A percentile compares a stretch with the other conserved stretches of the same genome.
phyloP scores from a whole-genome alignment of 148 eudicot genomes.

The Gaultheria prostrata region DNA sequence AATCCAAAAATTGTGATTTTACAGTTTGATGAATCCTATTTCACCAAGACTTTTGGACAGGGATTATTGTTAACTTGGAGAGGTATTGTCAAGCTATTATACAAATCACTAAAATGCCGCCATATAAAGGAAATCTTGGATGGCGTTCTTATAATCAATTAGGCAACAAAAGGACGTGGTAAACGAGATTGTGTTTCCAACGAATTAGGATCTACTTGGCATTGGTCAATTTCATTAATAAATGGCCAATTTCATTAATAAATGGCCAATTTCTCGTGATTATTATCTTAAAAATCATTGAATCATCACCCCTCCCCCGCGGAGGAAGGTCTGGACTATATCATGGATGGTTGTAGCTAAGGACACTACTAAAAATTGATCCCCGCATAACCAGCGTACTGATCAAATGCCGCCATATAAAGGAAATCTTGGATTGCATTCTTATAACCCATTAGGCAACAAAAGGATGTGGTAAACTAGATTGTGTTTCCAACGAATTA shows the following conservation, averaged over 20 bases:
- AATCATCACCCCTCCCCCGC: not conserved
- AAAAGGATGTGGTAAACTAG: not conserved
- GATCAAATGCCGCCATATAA: not conserved
- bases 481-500: not conserved
- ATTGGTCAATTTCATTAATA: too few species aligned
- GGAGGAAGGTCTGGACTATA: not conserved
- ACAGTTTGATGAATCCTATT: not conserved
- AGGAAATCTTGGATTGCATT: not conserved
- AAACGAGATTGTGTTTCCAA: not conserved
- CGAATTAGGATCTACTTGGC: not conserved
- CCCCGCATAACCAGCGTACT: not conserved
- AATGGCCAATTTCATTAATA: not conserved
- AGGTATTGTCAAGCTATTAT: not conserved
- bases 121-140: not conserved
- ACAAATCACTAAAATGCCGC: not conserved
- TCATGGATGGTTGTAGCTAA: slow-evolving; percentile 4
- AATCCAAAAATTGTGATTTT: not conserved
- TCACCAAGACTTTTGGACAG: not conserved
- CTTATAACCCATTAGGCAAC: not conserved
- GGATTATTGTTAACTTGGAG: not conserved
- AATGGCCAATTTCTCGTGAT: not conserved
- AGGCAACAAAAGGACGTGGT: not conserved
- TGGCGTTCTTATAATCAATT: not conserved
- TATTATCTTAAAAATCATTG: not conserved
- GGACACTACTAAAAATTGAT: not conserved